These are phyloP conservation scores for Hypoxylon sp. DNA, from an alignment of 2,329 filamentous ascomycete genomes.

Conservation along the genomic window DNA sequence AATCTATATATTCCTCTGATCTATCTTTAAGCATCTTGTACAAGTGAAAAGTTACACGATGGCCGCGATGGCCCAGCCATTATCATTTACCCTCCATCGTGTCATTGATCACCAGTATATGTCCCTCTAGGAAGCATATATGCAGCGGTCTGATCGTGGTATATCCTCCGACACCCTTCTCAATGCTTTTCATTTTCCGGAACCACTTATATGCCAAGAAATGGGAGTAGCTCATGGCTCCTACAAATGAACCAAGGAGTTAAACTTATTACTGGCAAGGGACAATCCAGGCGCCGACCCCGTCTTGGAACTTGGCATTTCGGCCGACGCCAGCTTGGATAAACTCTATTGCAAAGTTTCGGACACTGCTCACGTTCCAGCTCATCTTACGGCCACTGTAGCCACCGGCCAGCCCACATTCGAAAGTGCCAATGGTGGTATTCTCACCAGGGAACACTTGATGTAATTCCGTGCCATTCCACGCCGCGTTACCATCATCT, in stretches of 20 bases:
- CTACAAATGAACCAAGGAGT: neutral
- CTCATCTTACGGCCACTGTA: slow-evolving; percentile 45
- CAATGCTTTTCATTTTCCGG: slow-evolving; percentile 3
- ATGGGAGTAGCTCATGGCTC: slow-evolving; percentile 1
- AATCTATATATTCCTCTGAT: slow-evolving; percentile 10
- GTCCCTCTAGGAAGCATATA: neutral
- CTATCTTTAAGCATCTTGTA: slow-evolving; percentile 11
- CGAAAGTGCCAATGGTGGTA: slow-evolving; percentile 51
- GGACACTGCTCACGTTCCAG: slow-evolving; percentile 51
- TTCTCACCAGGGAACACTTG: slow-evolving; percentile 52
- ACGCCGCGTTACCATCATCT: slow-evolving; percentile 42
- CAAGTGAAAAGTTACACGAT: neutral
- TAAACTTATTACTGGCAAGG: slow-evolving; percentile 42
- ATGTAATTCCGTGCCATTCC: slow-evolving; percentile 51
- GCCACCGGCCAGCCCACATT: slow-evolving; percentile 42
- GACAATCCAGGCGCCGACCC: slow-evolving; percentile 53
- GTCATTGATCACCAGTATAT: neutral
- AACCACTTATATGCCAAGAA: slow-evolving; percentile 18
- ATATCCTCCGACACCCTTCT: slow-evolving; percentile 11
- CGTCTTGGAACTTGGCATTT: slow-evolving; percentile 49
- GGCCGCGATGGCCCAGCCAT: neutral
- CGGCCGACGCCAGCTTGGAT: slow-evolving; percentile 52
- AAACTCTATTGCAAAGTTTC: slow-evolving; percentile 51
- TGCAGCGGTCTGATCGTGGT: slow-evolving; percentile 9
- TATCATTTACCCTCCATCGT: slow-evolving; percentile 1